Conservation (phyloP, 2,329 filamentous ascomycete species). For the Mycosphaerella sp. region DNA sequence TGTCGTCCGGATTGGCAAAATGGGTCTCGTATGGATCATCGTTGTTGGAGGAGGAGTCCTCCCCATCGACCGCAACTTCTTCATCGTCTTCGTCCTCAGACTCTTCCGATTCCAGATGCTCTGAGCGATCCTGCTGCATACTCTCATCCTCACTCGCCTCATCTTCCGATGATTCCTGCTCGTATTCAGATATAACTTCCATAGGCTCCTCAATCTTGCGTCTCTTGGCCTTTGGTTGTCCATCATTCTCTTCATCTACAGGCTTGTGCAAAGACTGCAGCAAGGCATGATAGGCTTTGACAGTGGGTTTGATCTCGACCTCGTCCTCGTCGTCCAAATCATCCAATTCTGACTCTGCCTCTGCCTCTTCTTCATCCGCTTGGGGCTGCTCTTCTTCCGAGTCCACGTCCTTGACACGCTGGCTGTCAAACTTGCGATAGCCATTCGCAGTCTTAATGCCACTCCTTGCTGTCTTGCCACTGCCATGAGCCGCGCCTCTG, state of each 20-base stretch:
- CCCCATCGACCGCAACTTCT: constrained; percentile 18
- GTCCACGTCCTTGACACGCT: constrained; percentile 31
- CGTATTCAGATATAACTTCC: constrained; percentile 38
- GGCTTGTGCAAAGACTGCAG: constrained; percentile 49
- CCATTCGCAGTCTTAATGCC: constrained; percentile 31
- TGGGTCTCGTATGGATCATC: constrained; percentile 71
- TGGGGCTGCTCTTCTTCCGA: constrained; percentile 23
- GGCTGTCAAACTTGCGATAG: constrained; percentile 34
- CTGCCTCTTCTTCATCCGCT: constrained; percentile 22
- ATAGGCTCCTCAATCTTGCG: constrained; percentile 43
- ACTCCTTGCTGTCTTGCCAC: constrained; percentile 28
- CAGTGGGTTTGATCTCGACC: constrained; percentile 25
- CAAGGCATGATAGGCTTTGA: constrained; percentile 51
- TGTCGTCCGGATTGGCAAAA: constrained; percentile 63
- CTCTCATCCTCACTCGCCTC: constrained; percentile 30
- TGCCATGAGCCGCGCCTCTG: constrained; percentile 18
- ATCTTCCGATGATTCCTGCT: constrained; percentile 42
- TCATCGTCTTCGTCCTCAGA: constrained; percentile 14
- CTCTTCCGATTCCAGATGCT: constrained; percentile 38
- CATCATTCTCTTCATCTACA: constrained; percentile 32
- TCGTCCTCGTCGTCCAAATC: constrained; percentile 30
- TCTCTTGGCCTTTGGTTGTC: constrained; percentile 46
- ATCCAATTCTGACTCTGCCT: constrained; percentile 23
- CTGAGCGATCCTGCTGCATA: constrained; percentile 43
- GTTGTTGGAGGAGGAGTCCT: neutral